Evolutionary conservation across 805 yeast species (phyloP), one percentile per base, ranked within the genome.

Genomic region (Lipomyces yamanashiensis): DNA sequence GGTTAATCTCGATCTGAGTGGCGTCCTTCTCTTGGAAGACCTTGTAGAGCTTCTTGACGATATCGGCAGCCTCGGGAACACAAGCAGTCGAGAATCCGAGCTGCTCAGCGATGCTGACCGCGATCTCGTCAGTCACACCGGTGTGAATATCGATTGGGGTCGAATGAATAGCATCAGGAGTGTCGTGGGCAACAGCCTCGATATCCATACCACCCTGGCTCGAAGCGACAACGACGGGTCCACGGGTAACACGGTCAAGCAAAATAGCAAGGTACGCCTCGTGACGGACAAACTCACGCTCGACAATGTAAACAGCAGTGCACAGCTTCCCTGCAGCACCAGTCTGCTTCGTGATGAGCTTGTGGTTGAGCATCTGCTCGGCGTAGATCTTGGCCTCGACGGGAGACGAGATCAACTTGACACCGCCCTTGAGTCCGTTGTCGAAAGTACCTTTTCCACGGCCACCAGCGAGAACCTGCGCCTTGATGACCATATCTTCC

Each of bases 161-260:
- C 70, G 93, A 87, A 81, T 90, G 88, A 81, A 95, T 95, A 71
- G 96, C 96, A 62, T 85, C 85, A 59, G 99, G 99, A 78, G 85
- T 87, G 72, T 84, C 86, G 71, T 87, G 87, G 66, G 99, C 99
- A 72, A 95, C 98, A 77, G 96, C 97, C 84, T 95, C 99, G 75
- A 95, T 95, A 81, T 95, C 97, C 96, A 95, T 92, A 83, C 99
- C 99, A 82, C 99, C 99, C 81, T 95, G 95, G 68, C 96, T 82
- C 40, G 98, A 92, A 56, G 97, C 97, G 69, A 95, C 97, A 75
- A 95, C 89, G 80, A 95, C 83, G 65, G 98, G 97, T 71, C 85
- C 82, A 80, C 92, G 96, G 71, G 88, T 84, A 71, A 87, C 84
- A 82, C 99, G 91, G 84, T 95, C 98, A 89, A 92, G 85, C 72